phyloP scores from a whole-genome alignment of 495 filamentous ascomycete genomes.

The Penicillium canescens region DNA sequence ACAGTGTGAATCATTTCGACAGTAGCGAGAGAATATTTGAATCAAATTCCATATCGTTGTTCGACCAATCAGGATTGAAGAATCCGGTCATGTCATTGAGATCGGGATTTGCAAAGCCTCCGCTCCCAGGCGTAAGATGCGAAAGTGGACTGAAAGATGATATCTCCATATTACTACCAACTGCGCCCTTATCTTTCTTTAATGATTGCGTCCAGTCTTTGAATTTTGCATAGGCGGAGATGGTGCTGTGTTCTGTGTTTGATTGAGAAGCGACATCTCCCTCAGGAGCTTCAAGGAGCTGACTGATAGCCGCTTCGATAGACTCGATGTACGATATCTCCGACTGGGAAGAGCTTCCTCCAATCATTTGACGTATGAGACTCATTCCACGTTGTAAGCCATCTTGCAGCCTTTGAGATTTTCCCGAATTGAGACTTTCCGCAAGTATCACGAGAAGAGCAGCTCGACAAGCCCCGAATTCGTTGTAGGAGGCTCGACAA shows the following conservation, averaged over 20 bases:
- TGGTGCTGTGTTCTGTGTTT: neutral
- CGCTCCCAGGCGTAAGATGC: constrained; percentile 5
- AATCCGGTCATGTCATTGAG: constrained; percentile 10
- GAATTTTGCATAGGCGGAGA: constrained; percentile 21
- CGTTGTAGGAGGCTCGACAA: constrained; percentile 48
- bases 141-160: constrained; percentile 20
- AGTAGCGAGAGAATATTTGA: constrained; percentile 5
- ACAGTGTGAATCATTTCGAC: neutral
- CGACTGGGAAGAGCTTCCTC: constrained; percentile 17
- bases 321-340: constrained; percentile 25
- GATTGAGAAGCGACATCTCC: neutral
- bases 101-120: neutral
- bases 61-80: constrained; percentile 13
- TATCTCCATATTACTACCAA: constrained; percentile 6
- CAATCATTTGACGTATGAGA: constrained; percentile 22
- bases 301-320: constrained; percentile 17
- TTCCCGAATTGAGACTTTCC: constrained; percentile 35
- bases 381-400: constrained; percentile 17
- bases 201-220: constrained; percentile 24
- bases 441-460: constrained; percentile 50
- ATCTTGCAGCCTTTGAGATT: constrained; percentile 9
- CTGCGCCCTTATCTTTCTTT: constrained; percentile 13
- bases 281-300: constrained; percentile 4
- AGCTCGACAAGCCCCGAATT: constrained; percentile 50
- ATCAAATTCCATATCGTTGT: constrained; percentile 9